Conservation (phyloP, 2,329 filamentous ascomycete genomes). For the Corniculantispora saksenae region DNA sequence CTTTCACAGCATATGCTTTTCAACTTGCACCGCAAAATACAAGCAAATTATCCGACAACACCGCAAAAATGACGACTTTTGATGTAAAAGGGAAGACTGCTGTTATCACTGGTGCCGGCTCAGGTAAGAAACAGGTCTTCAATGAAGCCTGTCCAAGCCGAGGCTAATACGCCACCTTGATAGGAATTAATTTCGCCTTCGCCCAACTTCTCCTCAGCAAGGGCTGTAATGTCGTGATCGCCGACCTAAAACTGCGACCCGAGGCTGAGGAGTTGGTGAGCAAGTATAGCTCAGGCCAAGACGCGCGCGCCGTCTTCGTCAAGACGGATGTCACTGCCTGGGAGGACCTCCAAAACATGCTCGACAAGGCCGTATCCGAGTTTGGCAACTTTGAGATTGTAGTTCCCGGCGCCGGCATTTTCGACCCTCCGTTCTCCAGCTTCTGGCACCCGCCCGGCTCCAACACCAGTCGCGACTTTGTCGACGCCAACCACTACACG, state of each 20-base stretch:
- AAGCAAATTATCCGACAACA: background rate
- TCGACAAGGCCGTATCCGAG: constrained; percentile 33
- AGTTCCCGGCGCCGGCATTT: constrained; percentile 49
- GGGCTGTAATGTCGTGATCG: constrained; percentile 47
- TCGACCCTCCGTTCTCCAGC: constrained; percentile 45
- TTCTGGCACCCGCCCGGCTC: constrained; percentile 46
- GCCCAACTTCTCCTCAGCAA: constrained; percentile 42
- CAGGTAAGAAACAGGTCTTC: constrained; percentile 22
- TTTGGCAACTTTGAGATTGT: constrained; percentile 45
- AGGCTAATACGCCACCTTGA: background rate
- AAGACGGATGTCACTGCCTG: constrained; percentile 48
- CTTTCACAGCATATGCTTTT: too few species aligned
- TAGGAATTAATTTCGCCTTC: constrained; percentile 47
- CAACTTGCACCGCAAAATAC: background rate
- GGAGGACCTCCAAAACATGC: constrained; percentile 38
- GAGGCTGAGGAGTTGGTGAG: constrained; percentile 40
- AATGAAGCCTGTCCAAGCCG: background rate
- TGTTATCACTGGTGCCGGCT: constrained; percentile 33
- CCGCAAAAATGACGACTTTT: constrained; percentile 23
- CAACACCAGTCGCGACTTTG: constrained; percentile 32
- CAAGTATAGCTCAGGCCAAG: constrained; percentile 21
- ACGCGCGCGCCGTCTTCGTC: constrained; percentile 39
- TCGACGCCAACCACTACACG: constrained; percentile 33
- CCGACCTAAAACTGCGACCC: constrained; percentile 44
- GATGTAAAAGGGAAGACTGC: constrained; percentile 30